Conservation (phyloP, 495 filamentous ascomycete species). For the Filosporella fistucella region DNA sequence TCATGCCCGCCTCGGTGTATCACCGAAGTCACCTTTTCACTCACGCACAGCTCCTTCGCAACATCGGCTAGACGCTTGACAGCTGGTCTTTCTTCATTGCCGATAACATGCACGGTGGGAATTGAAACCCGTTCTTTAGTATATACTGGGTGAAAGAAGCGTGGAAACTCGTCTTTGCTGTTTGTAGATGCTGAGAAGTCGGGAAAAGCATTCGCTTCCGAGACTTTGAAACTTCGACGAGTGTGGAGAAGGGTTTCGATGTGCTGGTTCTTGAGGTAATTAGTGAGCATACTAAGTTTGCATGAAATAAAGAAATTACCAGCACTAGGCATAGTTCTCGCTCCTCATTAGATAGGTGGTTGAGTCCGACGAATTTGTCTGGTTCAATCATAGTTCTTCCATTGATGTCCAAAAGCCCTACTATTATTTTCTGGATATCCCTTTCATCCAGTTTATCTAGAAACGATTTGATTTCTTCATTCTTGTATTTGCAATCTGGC, state of each 20-base stretch:
- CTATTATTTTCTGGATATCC: neutral
- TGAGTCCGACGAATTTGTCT: neutral
- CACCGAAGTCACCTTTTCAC: conserved; percentile 1
- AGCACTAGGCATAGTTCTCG: conserved; percentile 2
- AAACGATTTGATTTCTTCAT: conserved; percentile 1
- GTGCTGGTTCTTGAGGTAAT: neutral
- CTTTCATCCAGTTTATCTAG: conserved; percentile 6
- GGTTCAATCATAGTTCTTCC: neutral
- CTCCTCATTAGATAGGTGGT: neutral
- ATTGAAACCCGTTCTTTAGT: neutral
- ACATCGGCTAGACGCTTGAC: conserved; percentile 1
- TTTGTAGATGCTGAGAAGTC: neutral
- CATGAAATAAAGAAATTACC: neutral
- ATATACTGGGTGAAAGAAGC: conserved; percentile 7
- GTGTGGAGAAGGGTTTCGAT: conserved; percentile 1
- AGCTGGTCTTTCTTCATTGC: conserved; percentile 3
- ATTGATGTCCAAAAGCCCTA: neutral
- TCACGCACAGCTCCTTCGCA: conserved; percentile 1
- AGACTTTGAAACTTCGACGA: neutral
- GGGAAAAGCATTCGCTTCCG: neutral
- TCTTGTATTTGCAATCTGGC: neutral
- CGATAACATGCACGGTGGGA: conserved; percentile 4
- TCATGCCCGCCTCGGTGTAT: conserved; percentile 8
- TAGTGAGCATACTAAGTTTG: neutral
- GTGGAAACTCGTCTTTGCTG: conserved; percentile 1